Conservation (phyloP, 805 yeast species). For the Yarrowia hollandica region DNA sequence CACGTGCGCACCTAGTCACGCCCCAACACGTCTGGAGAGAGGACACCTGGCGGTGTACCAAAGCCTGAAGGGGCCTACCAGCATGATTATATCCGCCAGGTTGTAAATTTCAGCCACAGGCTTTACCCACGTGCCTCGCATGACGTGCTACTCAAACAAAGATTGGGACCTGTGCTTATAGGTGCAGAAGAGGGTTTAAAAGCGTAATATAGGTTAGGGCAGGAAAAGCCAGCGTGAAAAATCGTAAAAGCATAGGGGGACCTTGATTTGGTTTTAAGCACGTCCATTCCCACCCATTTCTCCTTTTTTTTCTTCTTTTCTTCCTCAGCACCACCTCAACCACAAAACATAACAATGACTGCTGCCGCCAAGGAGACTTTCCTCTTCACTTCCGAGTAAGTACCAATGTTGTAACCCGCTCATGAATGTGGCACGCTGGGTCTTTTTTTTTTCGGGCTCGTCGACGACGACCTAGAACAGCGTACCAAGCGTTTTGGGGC, state of each 20-base stretch:
- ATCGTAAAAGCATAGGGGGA: slow-evolving; percentile 12
- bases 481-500: too few species aligned
- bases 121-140: slow-evolving; percentile 27
- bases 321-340: slow-evolving; percentile 29
- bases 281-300: slow-evolving; percentile 15
- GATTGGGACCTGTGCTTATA: slow-evolving; percentile 17
- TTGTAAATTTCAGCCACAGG: slow-evolving; percentile 21
- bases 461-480: not conserved
- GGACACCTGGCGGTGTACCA: not conserved
- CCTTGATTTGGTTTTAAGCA: slow-evolving; percentile 28
- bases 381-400: slow-evolving; percentile 62
- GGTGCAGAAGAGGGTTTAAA: slow-evolving; percentile 20
- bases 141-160: slow-evolving; percentile 22
- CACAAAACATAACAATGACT: slow-evolving; percentile 35
- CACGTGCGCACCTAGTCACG: not conserved
- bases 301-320: slow-evolving; percentile 1
- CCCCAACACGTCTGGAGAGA: not conserved
- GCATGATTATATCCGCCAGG: not conserved
- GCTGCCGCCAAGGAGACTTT: slow-evolving; percentile 46
- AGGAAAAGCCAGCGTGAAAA: slow-evolving; percentile 28
- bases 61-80: too few species aligned
- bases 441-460: not conserved
- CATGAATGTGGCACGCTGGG: too few species aligned
- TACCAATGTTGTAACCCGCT: not conserved
- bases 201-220: slow-evolving; percentile 26